Conservation (phyloP, 257 asterid genomes). For the Cynanchum wilfordii region DNA sequence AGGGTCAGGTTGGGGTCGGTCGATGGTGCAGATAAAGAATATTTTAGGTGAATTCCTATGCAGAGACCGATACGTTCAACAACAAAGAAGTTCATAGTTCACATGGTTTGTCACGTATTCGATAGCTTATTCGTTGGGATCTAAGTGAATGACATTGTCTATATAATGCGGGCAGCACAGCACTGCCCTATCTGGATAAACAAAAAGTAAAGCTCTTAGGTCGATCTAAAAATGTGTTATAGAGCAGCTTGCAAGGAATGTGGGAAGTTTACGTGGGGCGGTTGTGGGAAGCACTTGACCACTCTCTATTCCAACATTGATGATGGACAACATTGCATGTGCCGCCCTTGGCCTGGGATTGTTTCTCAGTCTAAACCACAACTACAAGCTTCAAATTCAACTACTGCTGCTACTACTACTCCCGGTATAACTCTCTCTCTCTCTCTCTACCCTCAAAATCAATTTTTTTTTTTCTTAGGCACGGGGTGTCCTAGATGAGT, state of each 20-base stretch:
- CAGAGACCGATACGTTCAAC: constrained; percentile 12
- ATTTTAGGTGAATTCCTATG: constrained; percentile 16
- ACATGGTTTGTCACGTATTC: not conserved
- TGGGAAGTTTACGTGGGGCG: constrained; percentile 60
- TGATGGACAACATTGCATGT: constrained; percentile 61
- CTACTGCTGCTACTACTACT: constrained; percentile 15
- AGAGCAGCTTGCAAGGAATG: constrained; percentile 59
- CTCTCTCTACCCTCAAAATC: too few relatives aligned
- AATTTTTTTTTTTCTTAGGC: too few relatives aligned
- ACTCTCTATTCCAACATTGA: constrained; percentile 41
- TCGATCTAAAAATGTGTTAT: constrained; percentile 38
- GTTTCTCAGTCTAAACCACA: constrained; percentile 19
- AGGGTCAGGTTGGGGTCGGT: not conserved
- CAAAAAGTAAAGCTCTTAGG: not conserved
- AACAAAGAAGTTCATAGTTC: not conserved
- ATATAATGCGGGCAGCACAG: not conserved
- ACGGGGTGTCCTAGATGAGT: too few relatives aligned
- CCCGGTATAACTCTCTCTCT: not conserved
- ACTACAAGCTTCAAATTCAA: constrained; percentile 20
- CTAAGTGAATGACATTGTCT: constrained; percentile 6
- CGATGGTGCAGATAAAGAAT: not conserved
- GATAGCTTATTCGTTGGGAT: constrained; percentile 4
- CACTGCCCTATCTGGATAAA: not conserved
- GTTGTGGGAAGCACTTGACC: constrained; percentile 60
- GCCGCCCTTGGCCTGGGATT: constrained; percentile 81